Evolutionary conservation across 2,329 filamentous ascomycete genomes (phyloP).

Genomic region (Chalaropsis thielavioides): DNA sequence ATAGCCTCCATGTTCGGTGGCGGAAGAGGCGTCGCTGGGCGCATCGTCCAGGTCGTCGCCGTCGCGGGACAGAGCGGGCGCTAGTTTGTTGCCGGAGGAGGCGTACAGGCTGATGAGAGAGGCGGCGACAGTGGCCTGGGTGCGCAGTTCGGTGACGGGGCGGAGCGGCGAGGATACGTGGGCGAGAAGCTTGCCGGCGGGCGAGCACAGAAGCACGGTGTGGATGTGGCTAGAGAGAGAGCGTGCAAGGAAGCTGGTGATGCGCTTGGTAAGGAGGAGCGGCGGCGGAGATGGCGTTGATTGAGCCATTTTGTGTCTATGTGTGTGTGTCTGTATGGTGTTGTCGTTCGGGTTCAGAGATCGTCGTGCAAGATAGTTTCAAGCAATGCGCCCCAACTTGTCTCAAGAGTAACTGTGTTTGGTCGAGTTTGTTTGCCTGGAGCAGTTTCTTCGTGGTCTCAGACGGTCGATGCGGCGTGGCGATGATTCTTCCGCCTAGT

Average conservation of each 20-base stretch:
- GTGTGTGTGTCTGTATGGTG: background rate
- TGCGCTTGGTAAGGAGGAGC: conserved; percentile 50
- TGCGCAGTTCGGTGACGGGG: conserved; percentile 42
- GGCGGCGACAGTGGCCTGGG: conserved; percentile 49
- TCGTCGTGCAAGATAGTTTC: background rate
- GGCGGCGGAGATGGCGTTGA: conserved; percentile 33
- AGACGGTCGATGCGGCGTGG: background rate
- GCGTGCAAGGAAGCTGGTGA: conserved; percentile 45
- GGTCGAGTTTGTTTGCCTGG: background rate
- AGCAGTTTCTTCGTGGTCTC: background rate
- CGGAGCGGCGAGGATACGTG: conserved; percentile 41
- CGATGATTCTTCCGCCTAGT: background rate
- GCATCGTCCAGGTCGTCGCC: conserved; percentile 20
- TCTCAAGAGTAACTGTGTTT: background rate
- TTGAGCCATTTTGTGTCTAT: conserved; percentile 24
- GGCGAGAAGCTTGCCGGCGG: conserved; percentile 48
- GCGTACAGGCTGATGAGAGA: conserved; percentile 47
- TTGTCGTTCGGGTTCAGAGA: background rate
- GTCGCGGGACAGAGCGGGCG: conserved; percentile 29
- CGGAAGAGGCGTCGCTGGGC: conserved; percentile 11
- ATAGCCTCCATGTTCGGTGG: conserved; percentile 3
- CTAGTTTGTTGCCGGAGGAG: conserved; percentile 29
- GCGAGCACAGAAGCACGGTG: conserved; percentile 44
- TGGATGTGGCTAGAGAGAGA: conserved; percentile 44
- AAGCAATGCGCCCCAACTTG: background rate